Percentiles rank a stretch among this genome's conserved stretches.
Conservation (phyloP, 2,329 filamentous ascomycete genomes). For the Penicillium sp. region DNA sequence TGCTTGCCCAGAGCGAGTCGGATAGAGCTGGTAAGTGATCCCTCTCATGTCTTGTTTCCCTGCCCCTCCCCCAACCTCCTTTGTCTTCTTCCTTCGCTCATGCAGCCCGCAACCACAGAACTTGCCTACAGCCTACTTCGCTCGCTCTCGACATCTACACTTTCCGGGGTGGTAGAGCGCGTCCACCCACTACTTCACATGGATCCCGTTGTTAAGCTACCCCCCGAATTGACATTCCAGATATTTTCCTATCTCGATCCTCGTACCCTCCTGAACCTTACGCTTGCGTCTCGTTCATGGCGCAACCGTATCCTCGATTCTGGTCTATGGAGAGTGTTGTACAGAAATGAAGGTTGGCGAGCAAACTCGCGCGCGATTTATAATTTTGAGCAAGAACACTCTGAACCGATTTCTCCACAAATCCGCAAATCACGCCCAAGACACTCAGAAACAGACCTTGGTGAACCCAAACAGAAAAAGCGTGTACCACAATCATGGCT, state of each 20-base stretch:
- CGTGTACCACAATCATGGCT: slow-evolving; percentile 49
- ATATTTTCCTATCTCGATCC: slow-evolving; percentile 86
- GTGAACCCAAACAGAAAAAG: slow-evolving; percentile 55
- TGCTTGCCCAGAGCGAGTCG: slow-evolving; percentile 54
- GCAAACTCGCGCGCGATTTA: slow-evolving; percentile 66
- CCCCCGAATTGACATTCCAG: slow-evolving; percentile 86
- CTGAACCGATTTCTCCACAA: slow-evolving; percentile 36
- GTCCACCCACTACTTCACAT: slow-evolving; percentile 85
- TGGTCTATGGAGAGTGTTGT: slow-evolving; percentile 81
- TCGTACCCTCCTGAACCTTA: slow-evolving; percentile 74
- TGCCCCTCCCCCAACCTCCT: slow-evolving; percentile 3
- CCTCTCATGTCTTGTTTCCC: background rate
- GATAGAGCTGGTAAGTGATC: slow-evolving; percentile 54
- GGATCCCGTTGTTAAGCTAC: slow-evolving; percentile 83
- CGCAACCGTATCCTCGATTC: slow-evolving; percentile 77
- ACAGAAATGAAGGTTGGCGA: slow-evolving; percentile 83
- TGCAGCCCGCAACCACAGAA: slow-evolving; percentile 53
- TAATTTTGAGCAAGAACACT: slow-evolving; percentile 61
- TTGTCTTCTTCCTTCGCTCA: slow-evolving; percentile 16
- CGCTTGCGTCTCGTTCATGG: slow-evolving; percentile 79
- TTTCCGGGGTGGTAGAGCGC: slow-evolving; percentile 77
- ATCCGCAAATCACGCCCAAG: slow-evolving; percentile 49
- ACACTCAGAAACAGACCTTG: slow-evolving; percentile 48
- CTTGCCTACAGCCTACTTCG: slow-evolving; percentile 77
- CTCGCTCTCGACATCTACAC: slow-evolving; percentile 74